Evolutionary conservation across 805 yeast genomes (phyloP).

Genomic region (Schwanniomyces yamadae): DNA sequence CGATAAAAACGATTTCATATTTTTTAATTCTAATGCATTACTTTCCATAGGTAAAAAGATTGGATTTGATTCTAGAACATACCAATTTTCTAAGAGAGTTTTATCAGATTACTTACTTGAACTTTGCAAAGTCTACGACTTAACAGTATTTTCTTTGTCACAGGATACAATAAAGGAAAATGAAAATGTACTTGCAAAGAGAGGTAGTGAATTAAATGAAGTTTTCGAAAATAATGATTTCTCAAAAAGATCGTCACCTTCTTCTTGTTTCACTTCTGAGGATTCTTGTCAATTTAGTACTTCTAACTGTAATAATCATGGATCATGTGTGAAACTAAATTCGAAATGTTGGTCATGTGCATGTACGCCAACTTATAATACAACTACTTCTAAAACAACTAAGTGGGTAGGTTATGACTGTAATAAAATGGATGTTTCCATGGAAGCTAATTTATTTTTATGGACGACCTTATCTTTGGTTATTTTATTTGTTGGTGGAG

Average conservation of each 20-base stretch:
- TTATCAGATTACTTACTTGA: constrained; percentile 27
- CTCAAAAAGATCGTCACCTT: constrained; percentile 3
- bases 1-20: constrained; percentile 22
- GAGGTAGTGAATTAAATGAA: constrained; percentile 19
- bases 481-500: constrained; percentile 48
- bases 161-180: constrained; percentile 19
- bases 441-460: constrained; percentile 64
- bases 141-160: constrained; percentile 34
- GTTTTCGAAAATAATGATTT: constrained; percentile 5
- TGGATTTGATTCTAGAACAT: constrained; percentile 44
- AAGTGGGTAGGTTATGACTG: constrained; percentile 61
- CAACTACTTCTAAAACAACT: constrained; percentile 44
- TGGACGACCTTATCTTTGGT: constrained; percentile 59
- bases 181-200: constrained; percentile 11
- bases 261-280: constrained; percentile 40
- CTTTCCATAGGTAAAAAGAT: constrained; percentile 40
- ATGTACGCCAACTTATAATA: constrained; percentile 46
- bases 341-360: constrained; percentile 50
- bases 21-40: constrained; percentile 45
- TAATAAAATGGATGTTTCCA: constrained; percentile 64
- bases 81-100: constrained; percentile 35
- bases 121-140: constrained; percentile 20
- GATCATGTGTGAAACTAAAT: constrained; percentile 41
- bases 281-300: constrained; percentile 49
- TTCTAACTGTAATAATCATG: constrained; percentile 52